Base-by-base conservation (phyloP, 805 yeast species). In the Maudiozyma bulderi region DNA sequence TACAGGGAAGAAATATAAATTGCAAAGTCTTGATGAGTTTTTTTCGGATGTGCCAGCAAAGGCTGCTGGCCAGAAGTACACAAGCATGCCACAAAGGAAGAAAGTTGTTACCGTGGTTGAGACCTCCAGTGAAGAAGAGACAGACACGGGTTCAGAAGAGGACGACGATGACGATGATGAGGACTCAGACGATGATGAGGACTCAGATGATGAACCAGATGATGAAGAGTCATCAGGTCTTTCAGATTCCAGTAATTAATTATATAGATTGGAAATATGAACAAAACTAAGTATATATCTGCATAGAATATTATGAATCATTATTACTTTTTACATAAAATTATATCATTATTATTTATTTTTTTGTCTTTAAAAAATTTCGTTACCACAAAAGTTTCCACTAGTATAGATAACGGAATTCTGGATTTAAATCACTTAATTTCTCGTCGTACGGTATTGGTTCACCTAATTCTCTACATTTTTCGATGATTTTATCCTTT, bases 1-100 rank as follows among this genome's bases (percentile, higher is more conserved):
- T 15, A 56, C 57, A 32, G 68, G 65, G 10, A 69, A 65, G 53
- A 73, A 70, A 47, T 82, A 80, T 57, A 76, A 78, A 51, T 65
- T 85, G 38, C 95, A 87, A 62, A 84, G 90, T 50, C 68, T 90
- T 50, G 97, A 90, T 59, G 98, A 90, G 52, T 90, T 90, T 62
- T 81, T 90, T 56, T 84, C 77, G 2, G 74, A 74, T 51, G 67
- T 75, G 11, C 66, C 72, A 15, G 54, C 57, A 2, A 52, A 48
- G 31, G 41, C 51, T n/a, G 8, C 26, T 4, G 30, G 14, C 11
- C 57, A 55, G 8, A 44, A 42, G 8, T 31, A n/a, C 14, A 31
- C 9, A 8, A 13, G 44, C 5, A 44, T 15, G 9, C 50, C 13
- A 38, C 48, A 40, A 50, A 53, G 48, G 57, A 47, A 40, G 41